phyloP scores from a whole-genome alignment of 2,329 filamentous ascomycete genomes.

The Dactylellina parvicollis region DNA sequence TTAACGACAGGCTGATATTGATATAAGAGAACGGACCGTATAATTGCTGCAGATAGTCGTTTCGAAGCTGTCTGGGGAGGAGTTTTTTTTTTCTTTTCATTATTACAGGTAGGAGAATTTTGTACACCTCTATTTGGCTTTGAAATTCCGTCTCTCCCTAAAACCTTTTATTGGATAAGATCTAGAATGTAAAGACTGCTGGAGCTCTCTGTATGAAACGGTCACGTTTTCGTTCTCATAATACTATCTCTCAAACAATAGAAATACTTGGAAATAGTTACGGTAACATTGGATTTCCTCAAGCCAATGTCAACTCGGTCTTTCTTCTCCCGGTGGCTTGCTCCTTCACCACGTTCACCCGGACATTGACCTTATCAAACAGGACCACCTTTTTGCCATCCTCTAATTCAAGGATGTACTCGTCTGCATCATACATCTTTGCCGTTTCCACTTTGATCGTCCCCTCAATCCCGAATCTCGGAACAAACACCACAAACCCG shows the following conservation, averaged over 20 bases:
- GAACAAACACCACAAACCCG: slow-evolving; percentile 95
- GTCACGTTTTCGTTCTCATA: slow-evolving; percentile 5
- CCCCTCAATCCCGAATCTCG: slow-evolving; percentile 93
- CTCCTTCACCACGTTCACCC: slow-evolving; percentile 91
- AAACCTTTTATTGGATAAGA: background rate
- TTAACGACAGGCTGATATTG: slow-evolving; percentile 49
- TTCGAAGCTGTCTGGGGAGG: background rate
- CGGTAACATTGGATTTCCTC: background rate
- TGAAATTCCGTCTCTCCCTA: background rate
- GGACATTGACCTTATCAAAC: slow-evolving; percentile 90
- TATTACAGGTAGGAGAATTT: too few species aligned
- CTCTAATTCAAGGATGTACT: slow-evolving; percentile 73
- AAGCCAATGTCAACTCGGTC: slow-evolving; percentile 77
- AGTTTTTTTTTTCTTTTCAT: background rate
- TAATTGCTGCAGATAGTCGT: slow-evolving; percentile 33
- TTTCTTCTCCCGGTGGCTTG: slow-evolving; percentile 95
- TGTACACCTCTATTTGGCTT: background rate
- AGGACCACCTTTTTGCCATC: slow-evolving; percentile 73
- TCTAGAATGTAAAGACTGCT: background rate
- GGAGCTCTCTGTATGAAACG: slow-evolving; percentile 23
- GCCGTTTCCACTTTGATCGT: slow-evolving; percentile 82
- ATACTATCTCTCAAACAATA: slow-evolving; percentile 33
- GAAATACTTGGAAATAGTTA: background rate
- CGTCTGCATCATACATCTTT: slow-evolving; percentile 83
- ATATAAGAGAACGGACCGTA: slow-evolving; percentile 36